Evolutionary conservation across 2,329 filamentous ascomycete genomes (phyloP), one percentile per base, ranked within the genome.

Genomic region (Paramyrothecium sp.): DNA sequence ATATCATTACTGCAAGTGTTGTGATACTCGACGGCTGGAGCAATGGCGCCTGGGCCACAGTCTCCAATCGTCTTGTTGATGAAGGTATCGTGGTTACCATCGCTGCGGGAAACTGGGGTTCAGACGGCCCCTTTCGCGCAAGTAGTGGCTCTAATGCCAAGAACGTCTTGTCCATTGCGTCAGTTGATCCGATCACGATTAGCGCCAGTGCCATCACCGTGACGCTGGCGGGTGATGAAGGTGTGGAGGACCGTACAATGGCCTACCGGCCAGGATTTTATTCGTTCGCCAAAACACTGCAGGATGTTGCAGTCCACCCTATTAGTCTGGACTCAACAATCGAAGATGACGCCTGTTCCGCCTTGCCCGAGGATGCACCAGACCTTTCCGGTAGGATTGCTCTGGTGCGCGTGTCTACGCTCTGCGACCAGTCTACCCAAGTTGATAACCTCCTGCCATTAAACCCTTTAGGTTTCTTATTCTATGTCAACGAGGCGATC

Each of bases 31-130:
- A 38, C 17, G 38, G 51, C 54, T 67, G 63, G 58, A 46, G 59
- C 41, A 54, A 65, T 20, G 69, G 69, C 41, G 69, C 69, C 19
- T 71, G 66, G 71, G 70, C 69, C 2, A 60, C 64, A 1, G 61
- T 74, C 1, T 67, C 67, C 19, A 65, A 64, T 21, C 62, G 67
- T 17, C 65, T 74, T 50, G 71, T 73, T n/a, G 54, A 59, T 20
- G 56, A 74, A 7, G 77, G 77, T 12, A 69, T 79, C 12, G 70
- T 77, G 17, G 70, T 78, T 34, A 73, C 74, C 10, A 71, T 80
- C 22, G 70, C 77, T 1, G 75, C 73, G 3, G 78, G 78, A 34
- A 81, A 81, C 55, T 69, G 71, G 3, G 78, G 78, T 10, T 65
- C 63, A 8, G 61, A 68, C 20, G 78, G 78, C 1, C 66, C 77